phyloP scores from a whole-genome alignment of 169 alveolate species.

The Cryptosporidium bovis region DNA sequence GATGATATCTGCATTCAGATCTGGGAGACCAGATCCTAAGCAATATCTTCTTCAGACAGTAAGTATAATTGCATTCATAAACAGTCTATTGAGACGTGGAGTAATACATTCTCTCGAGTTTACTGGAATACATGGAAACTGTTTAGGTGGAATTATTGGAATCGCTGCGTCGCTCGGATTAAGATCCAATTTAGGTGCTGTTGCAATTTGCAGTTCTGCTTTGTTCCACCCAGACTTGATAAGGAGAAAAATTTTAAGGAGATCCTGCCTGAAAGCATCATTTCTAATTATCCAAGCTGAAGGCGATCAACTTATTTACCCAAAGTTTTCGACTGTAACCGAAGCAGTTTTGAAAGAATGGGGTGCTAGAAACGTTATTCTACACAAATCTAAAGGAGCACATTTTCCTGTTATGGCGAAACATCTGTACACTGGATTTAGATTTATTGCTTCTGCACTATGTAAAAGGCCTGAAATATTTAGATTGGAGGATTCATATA shows the following conservation, averaged over 20 bases:
- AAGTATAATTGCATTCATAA: constrained; percentile 65
- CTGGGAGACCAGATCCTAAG: constrained; percentile 50
- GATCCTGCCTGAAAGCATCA: constrained; percentile 15
- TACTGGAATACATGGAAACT: constrained; percentile 69
- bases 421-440: constrained; percentile 65
- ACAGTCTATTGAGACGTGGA: constrained; percentile 47
- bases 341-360: constrained; percentile 34
- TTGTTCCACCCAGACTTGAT: constrained; percentile 63
- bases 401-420: constrained; percentile 54
- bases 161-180: constrained; percentile 62
- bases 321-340: constrained; percentile 36
- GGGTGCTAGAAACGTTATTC: constrained; percentile 58
- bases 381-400: constrained; percentile 41
- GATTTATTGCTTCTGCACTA: constrained; percentile 65
- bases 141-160: constrained; percentile 69
- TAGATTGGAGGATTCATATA: constrained; percentile 42
- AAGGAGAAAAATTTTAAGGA: constrained; percentile 53
- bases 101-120: constrained; percentile 44
- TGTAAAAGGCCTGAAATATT: constrained; percentile 53
- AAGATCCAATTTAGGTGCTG: constrained; percentile 63
- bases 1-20: constrained; percentile 29
- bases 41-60: constrained; percentile 11
- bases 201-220: constrained; percentile 51
- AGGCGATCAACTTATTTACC: constrained; percentile 32
- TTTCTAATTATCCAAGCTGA: constrained; percentile 54